Conservation (phyloP, 805 yeast species). For the Pichia pseudocactophila region DNA sequence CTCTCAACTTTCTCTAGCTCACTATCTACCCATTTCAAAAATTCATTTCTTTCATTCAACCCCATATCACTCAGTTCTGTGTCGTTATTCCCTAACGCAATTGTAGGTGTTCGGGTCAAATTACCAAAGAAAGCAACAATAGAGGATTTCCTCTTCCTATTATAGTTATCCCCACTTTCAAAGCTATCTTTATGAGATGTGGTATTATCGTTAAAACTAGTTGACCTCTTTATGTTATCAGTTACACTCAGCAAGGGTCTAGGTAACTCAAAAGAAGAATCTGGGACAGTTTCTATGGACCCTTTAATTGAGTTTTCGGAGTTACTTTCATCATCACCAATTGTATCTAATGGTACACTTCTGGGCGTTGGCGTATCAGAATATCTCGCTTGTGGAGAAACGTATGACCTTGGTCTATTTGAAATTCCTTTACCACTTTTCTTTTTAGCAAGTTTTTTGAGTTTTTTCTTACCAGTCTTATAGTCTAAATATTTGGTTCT, state of each 20-base stretch:
- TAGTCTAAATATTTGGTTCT: slow-evolving; percentile 71
- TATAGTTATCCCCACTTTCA: neutral
- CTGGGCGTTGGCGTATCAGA: neutral
- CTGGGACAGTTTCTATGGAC: neutral
- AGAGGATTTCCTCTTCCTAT: slow-evolving; percentile 19
- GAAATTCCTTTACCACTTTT: slow-evolving; percentile 11
- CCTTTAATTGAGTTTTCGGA: neutral
- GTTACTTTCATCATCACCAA: neutral
- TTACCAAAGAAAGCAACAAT: slow-evolving; percentile 13
- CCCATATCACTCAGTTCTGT: slow-evolving; percentile 27
- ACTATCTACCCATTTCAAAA: slow-evolving; percentile 56
- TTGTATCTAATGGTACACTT: neutral
- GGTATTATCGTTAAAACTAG: neutral
- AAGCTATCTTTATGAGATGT: neutral
- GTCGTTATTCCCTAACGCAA: neutral
- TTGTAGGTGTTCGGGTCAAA: slow-evolving; percentile 7
- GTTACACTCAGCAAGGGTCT: neutral
- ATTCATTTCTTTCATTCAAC: slow-evolving; percentile 37
- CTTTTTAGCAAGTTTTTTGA: slow-evolving; percentile 23
- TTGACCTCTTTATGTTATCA: neutral
- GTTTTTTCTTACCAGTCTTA: slow-evolving; percentile 37
- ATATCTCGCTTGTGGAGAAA: neutral
- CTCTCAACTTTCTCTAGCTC: slow-evolving; percentile 52
- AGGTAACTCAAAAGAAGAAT: slow-evolving; percentile 1
- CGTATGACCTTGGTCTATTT: neutral